A percentile compares a stretch with the other conserved stretches of the same genome.
These are phyloP conservation scores for Silene uniflora DNA, from an alignment of 148 eudicot genomes.

Conservation along the genomic window DNA sequence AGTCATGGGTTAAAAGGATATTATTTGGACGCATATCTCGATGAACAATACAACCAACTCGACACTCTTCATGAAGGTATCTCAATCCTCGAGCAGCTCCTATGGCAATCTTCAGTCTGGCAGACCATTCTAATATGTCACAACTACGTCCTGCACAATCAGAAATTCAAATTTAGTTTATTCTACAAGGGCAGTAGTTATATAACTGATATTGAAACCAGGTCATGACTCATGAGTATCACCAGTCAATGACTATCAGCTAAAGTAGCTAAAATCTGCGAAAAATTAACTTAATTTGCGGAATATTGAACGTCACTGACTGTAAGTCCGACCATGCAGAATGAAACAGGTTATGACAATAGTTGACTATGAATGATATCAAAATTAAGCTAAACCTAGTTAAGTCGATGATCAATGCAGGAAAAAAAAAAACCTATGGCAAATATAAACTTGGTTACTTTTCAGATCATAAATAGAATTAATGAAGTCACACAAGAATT, in stretches of 20 bases:
- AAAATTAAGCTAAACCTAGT: neutral
- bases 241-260: no score
- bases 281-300: neutral
- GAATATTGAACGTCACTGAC: neutral
- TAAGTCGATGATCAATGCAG: neutral
- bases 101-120: slow-evolving; percentile 71
- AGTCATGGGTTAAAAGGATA: slow-evolving; percentile 86
- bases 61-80: slow-evolving; percentile 91
- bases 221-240: no score
- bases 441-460: neutral
- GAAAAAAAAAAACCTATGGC: neutral
- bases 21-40: slow-evolving; percentile 94
- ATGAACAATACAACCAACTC: slow-evolving; percentile 89
- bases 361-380: neutral
- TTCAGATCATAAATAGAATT: neutral
- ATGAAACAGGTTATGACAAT: neutral
- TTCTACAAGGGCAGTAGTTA: neutral
- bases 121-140: slow-evolving; percentile 56
- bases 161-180: neutral
- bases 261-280: no score
- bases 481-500: neutral
- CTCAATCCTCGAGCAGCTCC: slow-evolving; percentile 93
- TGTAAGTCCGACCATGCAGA: neutral
- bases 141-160: slow-evolving; percentile 40
- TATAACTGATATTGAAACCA: neutral